Evolutionary conservation across 2,329 filamentous ascomycete species (phyloP).

Genomic region (Pseudogymnoascus sp.): DNA sequence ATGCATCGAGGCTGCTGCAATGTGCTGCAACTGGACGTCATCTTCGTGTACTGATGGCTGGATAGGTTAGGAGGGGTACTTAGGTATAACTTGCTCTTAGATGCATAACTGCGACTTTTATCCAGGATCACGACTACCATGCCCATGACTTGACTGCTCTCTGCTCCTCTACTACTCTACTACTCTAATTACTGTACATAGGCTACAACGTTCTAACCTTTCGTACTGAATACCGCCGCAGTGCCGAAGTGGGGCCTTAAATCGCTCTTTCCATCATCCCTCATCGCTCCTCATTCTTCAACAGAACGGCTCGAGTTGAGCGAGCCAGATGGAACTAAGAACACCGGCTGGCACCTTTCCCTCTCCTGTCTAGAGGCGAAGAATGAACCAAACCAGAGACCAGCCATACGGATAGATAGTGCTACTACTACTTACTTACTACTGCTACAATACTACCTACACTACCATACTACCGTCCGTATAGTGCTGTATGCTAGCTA

Average conservation of each 20-base stretch:
- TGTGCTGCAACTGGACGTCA: neutral
- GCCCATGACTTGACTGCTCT: too few relatives aligned
- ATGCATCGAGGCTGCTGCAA: neutral
- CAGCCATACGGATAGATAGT: neutral
- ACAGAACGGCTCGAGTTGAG: neutral
- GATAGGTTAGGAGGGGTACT: neutral
- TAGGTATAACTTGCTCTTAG: neutral
- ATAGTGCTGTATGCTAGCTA: neutral
- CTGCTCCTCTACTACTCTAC: neutral
- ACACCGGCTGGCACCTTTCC: too few relatives aligned
- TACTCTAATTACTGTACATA: neutral
- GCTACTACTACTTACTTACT: neutral
- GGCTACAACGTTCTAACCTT: too few relatives aligned
- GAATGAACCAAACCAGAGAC: too few relatives aligned
- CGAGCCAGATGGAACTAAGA: too few relatives aligned
- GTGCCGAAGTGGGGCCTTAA: neutral
- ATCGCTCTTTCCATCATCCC: neutral
- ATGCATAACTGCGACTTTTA: neutral
- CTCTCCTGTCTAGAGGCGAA: too few relatives aligned
- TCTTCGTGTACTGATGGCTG: neutral
- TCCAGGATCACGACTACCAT: neutral
- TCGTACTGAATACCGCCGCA: neutral
- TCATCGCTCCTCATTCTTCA: neutral
- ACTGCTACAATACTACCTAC: neutral
- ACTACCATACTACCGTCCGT: neutral